phyloP scores from a whole-genome alignment of 139 green algal genomes.

The Volvox africanus region DNA sequence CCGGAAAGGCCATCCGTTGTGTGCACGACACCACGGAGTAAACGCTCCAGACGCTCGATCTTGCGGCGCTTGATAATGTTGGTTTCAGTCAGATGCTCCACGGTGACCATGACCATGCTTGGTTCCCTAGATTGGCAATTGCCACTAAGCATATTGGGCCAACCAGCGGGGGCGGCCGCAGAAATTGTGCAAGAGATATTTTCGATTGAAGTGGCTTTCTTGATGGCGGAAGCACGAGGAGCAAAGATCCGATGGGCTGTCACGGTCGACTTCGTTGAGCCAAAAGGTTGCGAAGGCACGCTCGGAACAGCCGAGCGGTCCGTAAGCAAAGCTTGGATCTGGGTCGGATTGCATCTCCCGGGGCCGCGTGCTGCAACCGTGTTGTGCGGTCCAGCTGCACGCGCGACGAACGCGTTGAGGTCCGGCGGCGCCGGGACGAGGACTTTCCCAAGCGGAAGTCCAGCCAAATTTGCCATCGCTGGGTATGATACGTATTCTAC shows the following conservation, averaged over 20 bases:
- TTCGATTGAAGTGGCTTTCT: not conserved
- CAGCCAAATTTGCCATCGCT: too few relatives aligned
- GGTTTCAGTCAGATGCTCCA: not conserved
- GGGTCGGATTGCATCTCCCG: not conserved
- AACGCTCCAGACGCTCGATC: constrained; percentile 14
- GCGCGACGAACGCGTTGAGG: too few relatives aligned
- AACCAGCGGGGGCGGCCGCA: too few relatives aligned
- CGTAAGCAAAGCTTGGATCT: not conserved
- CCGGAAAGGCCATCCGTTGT: not conserved
- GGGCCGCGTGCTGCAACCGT: too few relatives aligned
- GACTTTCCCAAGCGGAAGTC: too few relatives aligned
- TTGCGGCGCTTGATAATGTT: not conserved
- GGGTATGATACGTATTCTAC: too few relatives aligned
- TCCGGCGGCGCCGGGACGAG: too few relatives aligned
- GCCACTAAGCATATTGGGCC: not conserved
- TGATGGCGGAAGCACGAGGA: not conserved
- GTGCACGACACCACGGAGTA: constrained; percentile 2
- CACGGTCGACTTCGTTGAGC: too few relatives aligned
- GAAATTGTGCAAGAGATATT: not conserved
- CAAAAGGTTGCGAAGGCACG: not conserved
- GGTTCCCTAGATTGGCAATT: not conserved
- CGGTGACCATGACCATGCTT: not conserved
- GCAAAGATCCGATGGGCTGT: not conserved
- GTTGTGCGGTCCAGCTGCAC: too few relatives aligned
- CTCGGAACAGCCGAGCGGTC: not conserved